A percentile compares a stretch with the other conserved stretches of the same genome.
Evolutionary conservation across 768 basidiomycete species (phyloP).

Genomic region (Psilocybe azurescens): DNA sequence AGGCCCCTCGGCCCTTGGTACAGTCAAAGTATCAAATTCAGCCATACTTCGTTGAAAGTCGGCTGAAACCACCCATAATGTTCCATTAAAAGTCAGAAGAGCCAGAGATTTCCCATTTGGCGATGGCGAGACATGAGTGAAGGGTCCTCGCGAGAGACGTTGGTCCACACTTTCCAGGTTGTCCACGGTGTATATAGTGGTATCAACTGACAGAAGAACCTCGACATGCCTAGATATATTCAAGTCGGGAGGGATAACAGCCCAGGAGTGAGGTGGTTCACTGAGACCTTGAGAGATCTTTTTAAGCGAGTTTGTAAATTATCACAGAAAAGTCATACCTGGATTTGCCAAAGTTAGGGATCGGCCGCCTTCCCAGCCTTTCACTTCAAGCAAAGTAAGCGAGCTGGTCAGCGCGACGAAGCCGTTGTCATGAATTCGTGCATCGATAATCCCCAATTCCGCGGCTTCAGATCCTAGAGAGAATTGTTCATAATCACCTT

Average conservation of each 20-base stretch:
- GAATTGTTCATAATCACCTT: constrained; percentile 85
- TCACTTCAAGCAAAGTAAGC: constrained; percentile 81
- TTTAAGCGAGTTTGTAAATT: neutral
- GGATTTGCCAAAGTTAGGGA: constrained; percentile 76
- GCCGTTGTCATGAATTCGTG: constrained; percentile 85
- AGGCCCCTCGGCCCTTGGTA: constrained; percentile 57
- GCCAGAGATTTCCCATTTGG: constrained; percentile 95
- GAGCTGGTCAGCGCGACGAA: constrained; percentile 84
- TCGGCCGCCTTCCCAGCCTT: constrained; percentile 84
- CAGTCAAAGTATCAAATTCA: constrained; percentile 77
- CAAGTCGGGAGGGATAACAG: constrained; percentile 87
- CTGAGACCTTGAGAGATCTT: constrained; percentile 58
- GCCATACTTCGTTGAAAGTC: constrained; percentile 91
- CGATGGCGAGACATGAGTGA: constrained; percentile 84
- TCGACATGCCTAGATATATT: constrained; percentile 91
- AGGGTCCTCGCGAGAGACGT: constrained; percentile 86
- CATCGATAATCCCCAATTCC: constrained; percentile 85
- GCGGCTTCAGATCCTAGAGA: constrained; percentile 84
- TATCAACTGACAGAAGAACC: constrained; percentile 81
- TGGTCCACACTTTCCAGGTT: constrained; percentile 91
- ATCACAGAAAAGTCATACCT: constrained; percentile 49
- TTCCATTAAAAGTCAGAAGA: constrained; percentile 71
- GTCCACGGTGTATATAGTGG: constrained; percentile 85
- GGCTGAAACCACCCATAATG: constrained; percentile 92
- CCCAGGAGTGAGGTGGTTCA: constrained; percentile 85